Evolutionary conservation across 225 moss, liverwort and hornwort genomes (phyloP).

Genomic region (Pseudisothecium myosuroides): DNA sequence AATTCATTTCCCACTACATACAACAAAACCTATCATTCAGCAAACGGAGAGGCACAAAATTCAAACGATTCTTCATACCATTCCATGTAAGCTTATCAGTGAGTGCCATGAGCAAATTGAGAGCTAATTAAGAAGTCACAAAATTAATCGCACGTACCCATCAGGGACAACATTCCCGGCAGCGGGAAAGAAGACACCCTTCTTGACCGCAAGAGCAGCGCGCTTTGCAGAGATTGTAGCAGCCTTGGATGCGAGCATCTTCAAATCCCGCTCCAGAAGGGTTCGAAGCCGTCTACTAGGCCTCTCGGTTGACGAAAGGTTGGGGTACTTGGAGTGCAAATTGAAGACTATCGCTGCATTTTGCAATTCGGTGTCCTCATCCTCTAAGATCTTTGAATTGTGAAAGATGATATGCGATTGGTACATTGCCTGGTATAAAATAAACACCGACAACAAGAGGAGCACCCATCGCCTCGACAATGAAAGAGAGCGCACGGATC

Average conservation of each 20-base stretch:
- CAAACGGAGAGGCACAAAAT: background rate
- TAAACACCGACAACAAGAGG: background rate
- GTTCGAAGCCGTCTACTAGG: background rate
- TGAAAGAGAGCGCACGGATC: background rate
- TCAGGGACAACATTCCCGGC: conserved; percentile 23
- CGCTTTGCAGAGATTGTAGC: background rate
- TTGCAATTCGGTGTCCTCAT: background rate
- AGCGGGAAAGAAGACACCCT: conserved; percentile 15
- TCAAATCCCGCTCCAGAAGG: conserved; percentile 40
- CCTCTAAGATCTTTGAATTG: background rate
- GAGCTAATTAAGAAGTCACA: background rate
- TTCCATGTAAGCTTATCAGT: background rate
- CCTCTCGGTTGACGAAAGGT: conserved; percentile 6
- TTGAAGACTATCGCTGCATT: conserved; percentile 26
- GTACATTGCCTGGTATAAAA: too few relatives aligned
- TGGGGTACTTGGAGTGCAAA: conserved; percentile 13
- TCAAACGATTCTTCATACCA: background rate
- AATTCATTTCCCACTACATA: background rate
- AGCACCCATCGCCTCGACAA: background rate
- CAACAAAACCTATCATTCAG: background rate
- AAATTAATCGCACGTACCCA: too few relatives aligned
- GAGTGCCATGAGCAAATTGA: background rate
- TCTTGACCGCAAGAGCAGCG: background rate
- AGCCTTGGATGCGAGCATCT: conserved; percentile 2
- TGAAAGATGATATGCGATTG: background rate